Evolutionary conservation across 208 protist genomes (phyloP).

Genomic region (Novymonas esmeraldas): DNA sequence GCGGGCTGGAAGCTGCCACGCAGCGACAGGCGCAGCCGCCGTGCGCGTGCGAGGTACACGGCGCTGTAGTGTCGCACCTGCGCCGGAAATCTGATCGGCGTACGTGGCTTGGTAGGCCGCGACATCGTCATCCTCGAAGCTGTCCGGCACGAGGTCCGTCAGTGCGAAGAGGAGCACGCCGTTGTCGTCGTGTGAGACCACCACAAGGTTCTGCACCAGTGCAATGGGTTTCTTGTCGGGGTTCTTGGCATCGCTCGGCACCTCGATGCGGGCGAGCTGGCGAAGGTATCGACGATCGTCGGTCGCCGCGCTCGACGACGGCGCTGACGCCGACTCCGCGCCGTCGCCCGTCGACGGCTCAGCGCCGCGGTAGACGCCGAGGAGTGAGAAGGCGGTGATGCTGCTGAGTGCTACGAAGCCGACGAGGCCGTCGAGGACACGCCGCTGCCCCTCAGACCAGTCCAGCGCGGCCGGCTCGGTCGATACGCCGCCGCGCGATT

Average conservation of each 20-base stretch:
- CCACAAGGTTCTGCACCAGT: constrained; percentile 51
- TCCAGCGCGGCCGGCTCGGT: constrained; percentile 20
- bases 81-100: not conserved
- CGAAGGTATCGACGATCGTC: constrained; percentile 33
- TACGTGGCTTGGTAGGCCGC: constrained; percentile 7
- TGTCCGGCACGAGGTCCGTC: constrained; percentile 41
- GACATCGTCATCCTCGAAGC: constrained; percentile 13
- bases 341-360: constrained; percentile 12
- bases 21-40: constrained; percentile 39
- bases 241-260: constrained; percentile 68
- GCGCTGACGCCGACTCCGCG: not conserved
- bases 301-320: not conserved
- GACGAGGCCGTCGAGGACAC: constrained; percentile 29
- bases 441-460: constrained; percentile 22
- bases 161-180: constrained; percentile 63
- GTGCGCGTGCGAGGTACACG: constrained; percentile 19
- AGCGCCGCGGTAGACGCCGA: constrained; percentile 39
- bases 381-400: constrained; percentile 61
- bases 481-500: not conserved
- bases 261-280: constrained; percentile 46
- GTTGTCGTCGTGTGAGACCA: constrained; percentile 77
- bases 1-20: constrained; percentile 64
- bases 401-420: constrained; percentile 79
- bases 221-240: constrained; percentile 89
- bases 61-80: constrained; percentile 9